phyloP scores from a whole-genome alignment of 2,329 filamentous ascomycete species.

The Aspergillus viridinutans region DNA sequence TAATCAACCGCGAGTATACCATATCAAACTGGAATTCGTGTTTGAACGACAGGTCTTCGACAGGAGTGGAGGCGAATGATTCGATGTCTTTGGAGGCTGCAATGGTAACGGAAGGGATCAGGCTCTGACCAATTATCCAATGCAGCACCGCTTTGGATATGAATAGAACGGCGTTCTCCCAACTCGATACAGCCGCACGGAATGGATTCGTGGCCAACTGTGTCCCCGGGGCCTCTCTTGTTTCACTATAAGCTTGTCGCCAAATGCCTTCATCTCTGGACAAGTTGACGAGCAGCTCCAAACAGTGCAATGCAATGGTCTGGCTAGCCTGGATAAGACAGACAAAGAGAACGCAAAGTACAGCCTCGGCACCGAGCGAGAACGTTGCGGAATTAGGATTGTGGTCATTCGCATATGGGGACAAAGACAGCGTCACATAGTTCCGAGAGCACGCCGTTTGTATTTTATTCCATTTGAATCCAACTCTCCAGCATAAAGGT shows the following conservation, averaged over 20 bases:
- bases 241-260: no score
- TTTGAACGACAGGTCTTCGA: neutral
- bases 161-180: slow-evolving; percentile 8
- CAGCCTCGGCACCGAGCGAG: no score
- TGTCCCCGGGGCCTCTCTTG: neutral
- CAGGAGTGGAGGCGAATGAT: no score
- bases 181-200: slow-evolving; percentile 6
- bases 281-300: slow-evolving; percentile 14
- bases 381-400: no score
- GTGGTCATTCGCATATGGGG: no score
- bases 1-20: slow-evolving; percentile 2
- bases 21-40: slow-evolving; percentile 3
- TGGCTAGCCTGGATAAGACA: neutral
- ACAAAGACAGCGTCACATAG: no score
- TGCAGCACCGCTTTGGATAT: slow-evolving; percentile 11
- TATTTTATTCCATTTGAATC: no score
- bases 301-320: slow-evolving; percentile 14
- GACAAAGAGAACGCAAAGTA: no score
- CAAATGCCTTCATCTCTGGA: slow-evolving; percentile 8
- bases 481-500: no score
- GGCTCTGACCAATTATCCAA: slow-evolving; percentile 12
- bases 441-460: no score
- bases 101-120: slow-evolving; percentile 3
- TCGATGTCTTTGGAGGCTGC: neutral
- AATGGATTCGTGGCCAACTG: neutral